Evolutionary conservation across 108 stramenopile genomes (phyloP).

Genomic region (Craspedostauros australis): DNA sequence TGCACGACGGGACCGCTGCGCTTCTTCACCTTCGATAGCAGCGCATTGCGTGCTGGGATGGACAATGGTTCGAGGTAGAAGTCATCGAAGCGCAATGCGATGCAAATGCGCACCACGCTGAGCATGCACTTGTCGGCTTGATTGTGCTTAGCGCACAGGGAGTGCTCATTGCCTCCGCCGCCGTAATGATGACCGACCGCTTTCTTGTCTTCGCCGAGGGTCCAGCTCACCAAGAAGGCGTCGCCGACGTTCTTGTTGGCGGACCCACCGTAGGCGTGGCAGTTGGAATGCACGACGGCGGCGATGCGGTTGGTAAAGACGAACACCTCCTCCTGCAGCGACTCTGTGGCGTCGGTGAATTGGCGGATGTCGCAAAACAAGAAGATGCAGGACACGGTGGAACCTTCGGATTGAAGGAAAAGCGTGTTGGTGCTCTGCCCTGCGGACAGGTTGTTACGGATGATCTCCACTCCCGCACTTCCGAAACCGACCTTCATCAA

Average conservation of each 20-base stretch:
- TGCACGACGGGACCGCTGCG: constrained; percentile 80
- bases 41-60: constrained; percentile 35
- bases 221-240: constrained; percentile 89
- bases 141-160: constrained; percentile 42
- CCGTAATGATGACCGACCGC: not conserved
- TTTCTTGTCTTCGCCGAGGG: constrained; percentile 43
- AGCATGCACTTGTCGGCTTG: constrained; percentile 81
- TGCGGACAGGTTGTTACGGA: constrained; percentile 78
- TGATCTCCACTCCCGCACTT: constrained; percentile 91
- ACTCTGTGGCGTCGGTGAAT: constrained; percentile 93
- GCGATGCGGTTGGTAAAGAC: constrained; percentile 93
- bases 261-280: constrained; percentile 67
- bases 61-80: constrained; percentile 67
- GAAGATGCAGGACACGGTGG: constrained; percentile 83
- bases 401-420: constrained; percentile 60
- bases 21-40: constrained; percentile 57
- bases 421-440: constrained; percentile 59
- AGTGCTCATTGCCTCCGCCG: not conserved
- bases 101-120: constrained; percentile 79
- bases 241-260: constrained; percentile 96
- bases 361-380: constrained; percentile 93
- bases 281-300: constrained; percentile 84
- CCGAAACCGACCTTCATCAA: constrained; percentile 96
- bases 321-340: constrained; percentile 93
- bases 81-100: constrained; percentile 64